Base-by-base conservation (phyloP, 805 yeast genomes). In the Wickerhamiella sorbophila region DNA sequence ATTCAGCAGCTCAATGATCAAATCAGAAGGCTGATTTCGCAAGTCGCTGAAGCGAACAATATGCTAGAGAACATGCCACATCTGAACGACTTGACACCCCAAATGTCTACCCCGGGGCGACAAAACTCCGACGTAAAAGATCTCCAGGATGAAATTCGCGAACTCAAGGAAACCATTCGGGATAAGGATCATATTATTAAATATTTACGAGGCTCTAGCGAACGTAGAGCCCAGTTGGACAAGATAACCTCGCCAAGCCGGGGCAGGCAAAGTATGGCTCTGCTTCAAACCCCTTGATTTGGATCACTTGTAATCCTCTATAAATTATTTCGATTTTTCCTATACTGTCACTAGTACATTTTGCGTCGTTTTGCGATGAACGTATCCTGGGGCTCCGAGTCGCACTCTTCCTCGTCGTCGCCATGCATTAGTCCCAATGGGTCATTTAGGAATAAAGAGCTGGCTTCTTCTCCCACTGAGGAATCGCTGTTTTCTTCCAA, bases 141-240 rank as follows among this genome's bases (percentile, higher is more conserved):
- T 35, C 78, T 77, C 49, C 77, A 72, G 44, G 83, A 76, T 38
- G 88, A 81, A 52, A 72, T 86, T 12, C 51, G 61, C 37, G 84
- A 77, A 39, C 63, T 87, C 49, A 70, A 71, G 51, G 78, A 74
- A 39, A 66, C 71, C 35, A 53, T 82, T 31, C 69, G 71, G 36
- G 82, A 80, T 48, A 86, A 85, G 57, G 94, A 85, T 50, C 75
- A 77, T 36, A 77, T 86, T 48, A 81, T 86, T 44, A 74, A 71
- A 45, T 85, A 88, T 1, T 62, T 85, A 43, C 74, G 78, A 29
- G 74, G 79, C 36, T 24, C 29, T 12, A 24, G 29, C 29, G 29
- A 24, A 12, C 29, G 29, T 24, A 6, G 29, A 12, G 29, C 29
- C 12, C 29, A 24, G 29, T 12, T 24, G 12, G 29, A 24, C 29